A percentile compares a stretch with the other conserved stretches of the same genome.
Conservation (phyloP, 768 basidiomycete species). For the Leccinellum albellum region DNA sequence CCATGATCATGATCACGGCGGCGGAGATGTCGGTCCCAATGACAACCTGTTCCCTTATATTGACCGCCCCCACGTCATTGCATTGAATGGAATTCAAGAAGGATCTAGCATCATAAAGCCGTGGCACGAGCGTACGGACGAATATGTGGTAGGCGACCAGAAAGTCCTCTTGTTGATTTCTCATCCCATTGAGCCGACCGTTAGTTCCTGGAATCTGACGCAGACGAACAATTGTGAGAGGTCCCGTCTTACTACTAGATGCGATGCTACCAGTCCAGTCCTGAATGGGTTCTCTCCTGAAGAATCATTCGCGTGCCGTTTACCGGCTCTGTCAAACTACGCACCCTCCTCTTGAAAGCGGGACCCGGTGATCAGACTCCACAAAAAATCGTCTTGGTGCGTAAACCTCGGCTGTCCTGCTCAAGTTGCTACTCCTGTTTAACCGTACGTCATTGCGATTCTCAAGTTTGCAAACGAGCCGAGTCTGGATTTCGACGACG, state of each 20-base stretch:
- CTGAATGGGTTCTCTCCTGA: slow-evolving; percentile 6
- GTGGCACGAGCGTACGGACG: slow-evolving; percentile 76
- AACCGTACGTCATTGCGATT: background rate
- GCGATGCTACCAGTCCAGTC: no score
- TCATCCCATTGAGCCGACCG: slow-evolving; percentile 2
- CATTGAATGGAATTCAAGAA: slow-evolving; percentile 59
- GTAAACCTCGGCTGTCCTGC: slow-evolving; percentile 21
- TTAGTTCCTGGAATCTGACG: slow-evolving; percentile 86
- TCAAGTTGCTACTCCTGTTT: background rate
- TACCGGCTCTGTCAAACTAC: slow-evolving; percentile 80
- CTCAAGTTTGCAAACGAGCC: slow-evolving; percentile 73
- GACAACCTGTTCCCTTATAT: slow-evolving; percentile 75
- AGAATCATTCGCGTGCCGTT: slow-evolving; percentile 87
- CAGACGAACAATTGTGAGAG: slow-evolving; percentile 82
- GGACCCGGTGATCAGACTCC: slow-evolving; percentile 82
- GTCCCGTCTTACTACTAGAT: background rate
- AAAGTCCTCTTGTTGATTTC: background rate
- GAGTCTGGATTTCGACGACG: slow-evolving; percentile 79
- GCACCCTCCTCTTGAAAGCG: slow-evolving; percentile 76
- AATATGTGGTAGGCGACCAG: slow-evolving; percentile 51
- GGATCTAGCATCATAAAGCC: slow-evolving; percentile 74
- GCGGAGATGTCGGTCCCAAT: slow-evolving; percentile 45
- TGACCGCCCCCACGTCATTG: slow-evolving; percentile 76
- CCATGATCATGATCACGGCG: slow-evolving; percentile 56
- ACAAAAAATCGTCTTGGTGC: slow-evolving; percentile 62